Evolutionary conservation across 495 filamentous ascomycete species (phyloP).

Genomic region (Aspergillus panamensis): DNA sequence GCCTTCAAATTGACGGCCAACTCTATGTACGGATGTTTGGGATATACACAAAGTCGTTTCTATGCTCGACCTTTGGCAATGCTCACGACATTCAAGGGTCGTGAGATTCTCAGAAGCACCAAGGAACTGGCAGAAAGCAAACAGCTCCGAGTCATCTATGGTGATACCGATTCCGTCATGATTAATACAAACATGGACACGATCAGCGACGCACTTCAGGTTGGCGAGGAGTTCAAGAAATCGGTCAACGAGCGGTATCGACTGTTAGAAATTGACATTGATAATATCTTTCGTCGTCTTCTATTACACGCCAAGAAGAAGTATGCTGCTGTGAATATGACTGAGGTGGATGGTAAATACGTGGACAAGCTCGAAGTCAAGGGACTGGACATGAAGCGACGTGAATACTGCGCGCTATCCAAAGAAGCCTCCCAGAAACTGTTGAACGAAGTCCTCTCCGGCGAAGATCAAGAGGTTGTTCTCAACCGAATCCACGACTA

Average conservation of each 20-base stretch:
- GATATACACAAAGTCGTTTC: conserved; percentile 93
- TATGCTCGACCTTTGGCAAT: conserved; percentile 93
- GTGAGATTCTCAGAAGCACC: conserved; percentile 93
- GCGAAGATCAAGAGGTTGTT: conserved; percentile 85
- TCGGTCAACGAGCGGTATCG: conserved; percentile 86
- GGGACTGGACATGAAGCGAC: conserved; percentile 93
- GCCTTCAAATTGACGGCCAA: conserved; percentile 97
- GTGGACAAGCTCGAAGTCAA: conserved; percentile 96
- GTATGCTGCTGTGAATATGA: conserved; percentile 94
- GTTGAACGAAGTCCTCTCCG: conserved; percentile 87
- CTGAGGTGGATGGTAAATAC: conserved; percentile 83
- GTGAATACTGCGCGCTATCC: conserved; percentile 91
- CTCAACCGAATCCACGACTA: conserved; percentile 90
- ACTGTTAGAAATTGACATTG: conserved; percentile 93
- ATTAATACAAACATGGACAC: conserved; percentile 97
- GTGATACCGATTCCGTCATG: conserved; percentile 99
- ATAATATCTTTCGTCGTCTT: conserved; percentile 92
- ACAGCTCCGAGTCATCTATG: conserved; percentile 89
- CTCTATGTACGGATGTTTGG: conserved; percentile 98
- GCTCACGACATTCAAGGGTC: conserved; percentile 94
- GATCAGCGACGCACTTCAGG: conserved; percentile 82
- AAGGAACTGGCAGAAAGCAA: conserved; percentile 91
- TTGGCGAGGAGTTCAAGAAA: conserved; percentile 77
- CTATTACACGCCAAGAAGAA: conserved; percentile 98
- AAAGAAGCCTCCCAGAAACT: conserved; percentile 85